Conservation (phyloP, 2,329 filamentous ascomycete genomes). For the Aspergillus pseudoglaucus region DNA sequence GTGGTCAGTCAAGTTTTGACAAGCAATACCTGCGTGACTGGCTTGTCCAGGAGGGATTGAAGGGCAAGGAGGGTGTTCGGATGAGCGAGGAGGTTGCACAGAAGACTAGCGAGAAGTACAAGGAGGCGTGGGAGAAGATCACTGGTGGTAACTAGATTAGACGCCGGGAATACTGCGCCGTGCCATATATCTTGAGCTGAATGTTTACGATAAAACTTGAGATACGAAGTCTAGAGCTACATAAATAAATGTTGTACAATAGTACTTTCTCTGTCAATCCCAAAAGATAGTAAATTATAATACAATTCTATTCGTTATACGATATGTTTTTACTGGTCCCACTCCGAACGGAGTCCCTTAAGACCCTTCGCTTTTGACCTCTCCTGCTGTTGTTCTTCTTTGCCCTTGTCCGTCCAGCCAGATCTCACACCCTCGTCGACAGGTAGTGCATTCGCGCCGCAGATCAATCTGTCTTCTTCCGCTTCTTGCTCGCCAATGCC, state of each 20-base stretch:
- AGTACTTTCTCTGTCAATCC: not conserved
- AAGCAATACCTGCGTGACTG: conserved; percentile 83
- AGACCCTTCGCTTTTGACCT: conserved; percentile 26
- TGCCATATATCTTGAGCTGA: conserved; percentile 6
- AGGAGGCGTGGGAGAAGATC: conserved; percentile 66
- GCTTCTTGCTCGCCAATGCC: conserved; percentile 39
- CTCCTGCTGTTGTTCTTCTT: conserved; percentile 7
- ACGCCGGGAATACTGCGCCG: not conserved
- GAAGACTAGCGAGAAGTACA: conserved; percentile 66
- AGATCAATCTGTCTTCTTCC: conserved; percentile 36
- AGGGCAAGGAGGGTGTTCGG: conserved; percentile 64
- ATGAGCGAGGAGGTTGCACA: conserved; percentile 66
- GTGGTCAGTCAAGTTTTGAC: conserved; percentile 76
- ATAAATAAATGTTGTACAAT: not conserved
- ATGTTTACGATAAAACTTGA: conserved; percentile 11
- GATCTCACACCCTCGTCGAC: conserved; percentile 30
- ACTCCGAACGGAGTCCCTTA: conserved; percentile 29
- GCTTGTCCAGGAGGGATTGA: conserved; percentile 65
- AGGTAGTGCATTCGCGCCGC: conserved; percentile 32
- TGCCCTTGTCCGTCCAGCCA: conserved; percentile 17
- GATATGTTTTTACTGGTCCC: conserved; percentile 16
- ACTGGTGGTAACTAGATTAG: conserved; percentile 48
- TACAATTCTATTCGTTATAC: not conserved
- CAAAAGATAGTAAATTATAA: not conserved
- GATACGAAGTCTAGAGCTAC: conserved; percentile 1